A percentile compares a stretch with the other conserved stretches of the same genome.
These are phyloP conservation scores for Calycina herbarum DNA, from an alignment of 2,329 filamentous ascomycete species.

Conservation along the genomic window DNA sequence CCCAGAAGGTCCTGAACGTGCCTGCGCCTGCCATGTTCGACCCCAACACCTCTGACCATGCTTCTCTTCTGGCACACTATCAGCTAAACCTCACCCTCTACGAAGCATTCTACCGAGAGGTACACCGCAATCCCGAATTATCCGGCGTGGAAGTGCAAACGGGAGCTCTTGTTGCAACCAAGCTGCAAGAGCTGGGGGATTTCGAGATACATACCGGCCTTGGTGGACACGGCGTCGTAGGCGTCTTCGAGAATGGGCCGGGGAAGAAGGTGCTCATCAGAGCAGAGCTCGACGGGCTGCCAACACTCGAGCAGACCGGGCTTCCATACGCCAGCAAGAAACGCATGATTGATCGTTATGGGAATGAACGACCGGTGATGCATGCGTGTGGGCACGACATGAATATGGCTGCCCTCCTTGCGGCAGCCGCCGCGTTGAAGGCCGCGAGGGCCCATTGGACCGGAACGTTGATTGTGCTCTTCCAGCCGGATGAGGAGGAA, in stretches of 20 bases:
- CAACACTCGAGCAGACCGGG: constrained; percentile 55
- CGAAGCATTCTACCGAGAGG: constrained; percentile 8
- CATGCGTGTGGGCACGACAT: constrained; percentile 70
- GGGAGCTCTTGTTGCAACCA: constrained; percentile 43
- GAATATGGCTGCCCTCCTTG: constrained; percentile 59
- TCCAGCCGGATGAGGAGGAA: constrained; percentile 68
- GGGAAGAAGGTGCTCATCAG: constrained; percentile 55
- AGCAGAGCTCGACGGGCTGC: constrained; percentile 62
- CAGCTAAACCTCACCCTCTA: constrained; percentile 1
- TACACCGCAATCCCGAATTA: constrained; percentile 41
- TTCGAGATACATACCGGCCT: constrained; percentile 51
- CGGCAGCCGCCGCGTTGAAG: constrained; percentile 50
- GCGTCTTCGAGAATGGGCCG: constrained; percentile 54
- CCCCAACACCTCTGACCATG: background rate
- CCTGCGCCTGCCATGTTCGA: background rate
- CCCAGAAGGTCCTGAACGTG: background rate
- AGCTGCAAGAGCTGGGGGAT: constrained; percentile 37
- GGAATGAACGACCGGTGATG: constrained; percentile 57
- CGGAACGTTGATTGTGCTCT: constrained; percentile 62
- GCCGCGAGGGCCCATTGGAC: constrained; percentile 49
- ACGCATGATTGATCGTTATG: constrained; percentile 39
- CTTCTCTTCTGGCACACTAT: background rate
- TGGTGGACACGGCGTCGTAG: constrained; percentile 59
- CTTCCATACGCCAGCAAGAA: constrained; percentile 55
- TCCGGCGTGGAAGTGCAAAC: constrained; percentile 56